These are phyloP conservation scores for Apiotrichum sp. DNA, from an alignment of 1,284 basidiomycete species.

Conservation along the genomic window DNA sequence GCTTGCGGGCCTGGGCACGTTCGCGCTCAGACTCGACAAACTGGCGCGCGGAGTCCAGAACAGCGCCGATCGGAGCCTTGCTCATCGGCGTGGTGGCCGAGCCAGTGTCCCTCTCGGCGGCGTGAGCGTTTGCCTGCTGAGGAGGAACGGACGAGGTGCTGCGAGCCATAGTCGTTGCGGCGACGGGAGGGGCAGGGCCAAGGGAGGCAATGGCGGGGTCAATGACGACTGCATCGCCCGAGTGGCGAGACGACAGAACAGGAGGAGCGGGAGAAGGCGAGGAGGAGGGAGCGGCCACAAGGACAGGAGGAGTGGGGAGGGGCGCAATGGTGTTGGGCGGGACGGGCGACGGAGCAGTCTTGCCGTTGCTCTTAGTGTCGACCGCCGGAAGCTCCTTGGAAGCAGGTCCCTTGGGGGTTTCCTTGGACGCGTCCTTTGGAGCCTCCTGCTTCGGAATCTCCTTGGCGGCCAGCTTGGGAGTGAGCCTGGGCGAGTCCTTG, in stretches of 20 bases:
- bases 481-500: not conserved
- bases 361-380: slow-evolving; percentile 19
- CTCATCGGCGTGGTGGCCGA: slow-evolving; percentile 4
- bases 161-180: slow-evolving; percentile 11
- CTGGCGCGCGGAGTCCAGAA: slow-evolving; percentile 60
- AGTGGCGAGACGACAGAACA: slow-evolving; percentile 7
- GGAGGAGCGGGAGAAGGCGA: slow-evolving; percentile 4
- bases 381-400: not conserved
- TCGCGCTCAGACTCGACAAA: slow-evolving; percentile 87
- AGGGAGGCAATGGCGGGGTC: slow-evolving; percentile 19
- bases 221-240: slow-evolving; percentile 21
- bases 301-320: slow-evolving; percentile 12
- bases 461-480: not conserved
- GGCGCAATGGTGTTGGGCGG: slow-evolving; percentile 23
- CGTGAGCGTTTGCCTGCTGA: slow-evolving; percentile 13
- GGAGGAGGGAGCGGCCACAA: not conserved
- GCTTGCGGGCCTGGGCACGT: slow-evolving; percentile 79
- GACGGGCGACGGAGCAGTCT: not conserved
- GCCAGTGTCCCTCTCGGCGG: slow-evolving; percentile 2
- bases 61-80: slow-evolving; percentile 24
- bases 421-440: no score
- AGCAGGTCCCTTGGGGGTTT: no score
- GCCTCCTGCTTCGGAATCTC: slow-evolving; percentile 6
- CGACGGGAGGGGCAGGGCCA: slow-evolving; percentile 6
- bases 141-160: slow-evolving; percentile 17